A percentile compares a stretch with the other conserved stretches of the same genome.
phyloP scores from a whole-genome alignment of 441 rosid genomes.

The Breynia disticha region DNA sequence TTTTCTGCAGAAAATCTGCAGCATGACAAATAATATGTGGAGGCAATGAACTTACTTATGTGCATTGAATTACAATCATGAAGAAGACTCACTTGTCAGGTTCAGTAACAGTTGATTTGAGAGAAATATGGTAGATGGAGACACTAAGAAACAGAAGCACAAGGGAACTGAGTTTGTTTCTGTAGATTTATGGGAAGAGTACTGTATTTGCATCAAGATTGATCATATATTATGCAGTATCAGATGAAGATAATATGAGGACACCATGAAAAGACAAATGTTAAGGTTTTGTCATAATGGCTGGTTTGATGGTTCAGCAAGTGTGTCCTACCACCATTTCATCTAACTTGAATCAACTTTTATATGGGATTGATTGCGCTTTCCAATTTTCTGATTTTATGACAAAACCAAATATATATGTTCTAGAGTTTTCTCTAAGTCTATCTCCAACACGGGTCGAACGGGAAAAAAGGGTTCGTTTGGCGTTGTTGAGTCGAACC shows the following conservation, averaged over 20 bases:
- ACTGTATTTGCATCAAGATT: too few relatives aligned
- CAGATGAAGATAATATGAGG: conserved; percentile 26
- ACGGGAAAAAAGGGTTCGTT: too few relatives aligned
- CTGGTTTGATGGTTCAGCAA: conserved; percentile 40
- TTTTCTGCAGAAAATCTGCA: neutral
- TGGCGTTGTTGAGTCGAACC: too few relatives aligned
- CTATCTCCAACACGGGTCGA: too few relatives aligned
- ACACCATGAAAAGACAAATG: conserved; percentile 90
- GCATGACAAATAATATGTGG: neutral
- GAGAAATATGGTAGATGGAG: too few relatives aligned
- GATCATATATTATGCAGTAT: conserved; percentile 17
- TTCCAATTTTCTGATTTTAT: conserved; percentile 32
- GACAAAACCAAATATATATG: conserved; percentile 39
- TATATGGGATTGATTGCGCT: conserved; percentile 24
- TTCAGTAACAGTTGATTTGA: conserved; percentile 11
- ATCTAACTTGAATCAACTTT: conserved; percentile 20
- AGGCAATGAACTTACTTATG: neutral
- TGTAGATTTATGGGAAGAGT: too few relatives aligned
- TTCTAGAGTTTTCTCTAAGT: too few relatives aligned
- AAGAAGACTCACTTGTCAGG: conserved; percentile 6
- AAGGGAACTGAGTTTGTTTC: too few relatives aligned
- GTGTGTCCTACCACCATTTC: conserved; percentile 47
- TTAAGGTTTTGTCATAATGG: conserved; percentile 88
- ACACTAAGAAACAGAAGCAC: neutral
- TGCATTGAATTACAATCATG: neutral